Evolutionary conservation across 371 early-diverging fungal genomes (phyloP).

Genomic region (Actinomucor elegans): DNA sequence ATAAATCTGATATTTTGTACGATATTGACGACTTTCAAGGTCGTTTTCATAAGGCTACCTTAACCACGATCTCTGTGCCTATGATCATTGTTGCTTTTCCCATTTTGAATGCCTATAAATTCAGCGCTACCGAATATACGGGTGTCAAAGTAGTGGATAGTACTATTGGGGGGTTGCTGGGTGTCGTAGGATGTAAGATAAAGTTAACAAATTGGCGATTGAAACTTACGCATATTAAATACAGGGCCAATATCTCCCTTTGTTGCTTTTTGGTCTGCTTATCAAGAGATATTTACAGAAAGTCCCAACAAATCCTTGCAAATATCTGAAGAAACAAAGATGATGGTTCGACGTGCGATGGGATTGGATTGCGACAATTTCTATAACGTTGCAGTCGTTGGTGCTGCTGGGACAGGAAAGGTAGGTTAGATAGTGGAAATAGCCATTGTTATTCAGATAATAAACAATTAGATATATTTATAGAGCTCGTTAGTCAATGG

Average conservation of each 20-base stretch:
- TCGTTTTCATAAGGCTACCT: slow-evolving; percentile 36
- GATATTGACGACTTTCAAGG: slow-evolving; percentile 29
- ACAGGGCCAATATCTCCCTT: slow-evolving; percentile 50
- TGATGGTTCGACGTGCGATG: slow-evolving; percentile 25
- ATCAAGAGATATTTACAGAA: slow-evolving; percentile 38
- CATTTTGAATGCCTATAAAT: slow-evolving; percentile 44
- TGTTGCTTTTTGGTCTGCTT: slow-evolving; percentile 44
- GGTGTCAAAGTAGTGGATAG: slow-evolving; percentile 46
- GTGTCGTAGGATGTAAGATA: slow-evolving; percentile 46
- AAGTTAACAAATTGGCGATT: background rate
- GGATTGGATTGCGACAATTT: slow-evolving; percentile 44
- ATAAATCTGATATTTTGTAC: slow-evolving; percentile 22
- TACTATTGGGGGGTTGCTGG: slow-evolving; percentile 44
- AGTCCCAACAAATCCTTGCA: slow-evolving; percentile 27
- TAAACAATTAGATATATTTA: background rate
- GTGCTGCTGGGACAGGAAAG: slow-evolving; percentile 49
- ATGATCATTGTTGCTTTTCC: slow-evolving; percentile 53
- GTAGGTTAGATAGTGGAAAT: slow-evolving; percentile 11
- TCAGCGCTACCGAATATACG: slow-evolving; percentile 39
- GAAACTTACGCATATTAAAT: background rate
- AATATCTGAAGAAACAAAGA: slow-evolving; percentile 33
- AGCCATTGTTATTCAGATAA: no score
- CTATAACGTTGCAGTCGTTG: slow-evolving; percentile 51
- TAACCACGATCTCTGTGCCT: slow-evolving; percentile 43
- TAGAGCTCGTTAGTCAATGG: slow-evolving; percentile 51